phyloP scores from a whole-genome alignment of 176 grass and related monocot species.

The Hordeum vulgare region DNA sequence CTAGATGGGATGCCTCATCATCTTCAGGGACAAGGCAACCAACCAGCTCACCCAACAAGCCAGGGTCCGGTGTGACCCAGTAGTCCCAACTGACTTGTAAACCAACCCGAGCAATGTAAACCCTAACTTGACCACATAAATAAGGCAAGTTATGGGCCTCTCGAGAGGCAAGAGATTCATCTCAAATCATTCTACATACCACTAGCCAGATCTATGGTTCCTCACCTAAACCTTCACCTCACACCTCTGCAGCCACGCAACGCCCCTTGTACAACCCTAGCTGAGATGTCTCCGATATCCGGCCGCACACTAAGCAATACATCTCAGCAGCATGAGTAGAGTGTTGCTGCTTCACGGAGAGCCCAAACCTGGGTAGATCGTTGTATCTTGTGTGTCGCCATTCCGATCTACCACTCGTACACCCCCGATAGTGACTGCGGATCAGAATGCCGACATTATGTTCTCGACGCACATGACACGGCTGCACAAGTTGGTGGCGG shows the following conservation, averaged over 20 bases:
- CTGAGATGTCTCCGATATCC: not conserved
- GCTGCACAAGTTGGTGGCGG: not conserved
- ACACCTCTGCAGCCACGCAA: not conserved
- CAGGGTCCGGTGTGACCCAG: not conserved
- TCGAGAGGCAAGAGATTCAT: not conserved
- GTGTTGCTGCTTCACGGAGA: not conserved
- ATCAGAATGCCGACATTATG: not conserved
- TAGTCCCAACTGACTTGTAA: not conserved
- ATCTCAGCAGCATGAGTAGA: not conserved
- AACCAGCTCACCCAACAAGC: not conserved
- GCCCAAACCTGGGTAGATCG: too few species aligned
- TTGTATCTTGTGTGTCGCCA: not conserved
- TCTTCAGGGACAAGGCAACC: not conserved
- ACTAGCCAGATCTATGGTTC: not conserved
- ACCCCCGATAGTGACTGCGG: not conserved
- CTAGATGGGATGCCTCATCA: not conserved
- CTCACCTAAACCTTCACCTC: not conserved
- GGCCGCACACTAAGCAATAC: not conserved
- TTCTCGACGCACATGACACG: not conserved
- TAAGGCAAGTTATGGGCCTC: not conserved
- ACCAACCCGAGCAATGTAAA: not conserved
- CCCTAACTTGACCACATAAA: not conserved
- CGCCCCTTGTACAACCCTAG: not conserved
- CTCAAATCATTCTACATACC: not conserved
- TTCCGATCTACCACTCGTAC: not conserved